Evolutionary conservation across 306 rosid genomes (phyloP).

Genomic region (Rosa lucieae): DNA sequence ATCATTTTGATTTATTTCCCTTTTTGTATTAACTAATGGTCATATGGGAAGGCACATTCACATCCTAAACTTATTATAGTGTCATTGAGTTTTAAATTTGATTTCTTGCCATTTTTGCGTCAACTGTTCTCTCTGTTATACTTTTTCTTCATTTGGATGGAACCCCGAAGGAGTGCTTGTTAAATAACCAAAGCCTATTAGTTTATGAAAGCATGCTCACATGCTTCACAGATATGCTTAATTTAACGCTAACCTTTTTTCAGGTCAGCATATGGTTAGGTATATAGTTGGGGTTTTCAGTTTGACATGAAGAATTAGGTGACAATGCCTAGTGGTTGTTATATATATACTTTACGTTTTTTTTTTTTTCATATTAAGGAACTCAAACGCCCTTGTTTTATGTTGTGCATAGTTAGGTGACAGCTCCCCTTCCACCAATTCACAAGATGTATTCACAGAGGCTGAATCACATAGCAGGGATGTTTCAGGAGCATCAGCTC

Average conservation of each 20-base stretch:
- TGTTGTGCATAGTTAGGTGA: slow-evolving; percentile 39
- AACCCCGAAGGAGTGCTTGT: background rate
- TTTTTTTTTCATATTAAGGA: background rate
- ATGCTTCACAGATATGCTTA: background rate
- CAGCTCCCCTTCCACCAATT: slow-evolving; percentile 26
- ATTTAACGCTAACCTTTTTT: background rate
- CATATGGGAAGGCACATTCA: background rate
- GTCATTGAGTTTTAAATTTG: background rate
- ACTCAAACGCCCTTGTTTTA: background rate
- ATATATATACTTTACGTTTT: background rate
- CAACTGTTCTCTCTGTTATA: background rate
- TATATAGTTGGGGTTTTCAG: background rate
- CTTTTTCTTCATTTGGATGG: background rate
- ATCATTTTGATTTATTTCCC: background rate
- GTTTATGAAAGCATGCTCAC: background rate
- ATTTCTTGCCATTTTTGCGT: background rate
- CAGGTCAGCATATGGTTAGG: background rate
- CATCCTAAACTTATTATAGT: background rate
- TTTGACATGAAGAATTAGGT: background rate
- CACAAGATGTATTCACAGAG: slow-evolving; percentile 31
- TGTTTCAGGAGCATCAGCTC: slow-evolving; percentile 25
- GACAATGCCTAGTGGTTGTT: background rate
- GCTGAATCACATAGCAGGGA: slow-evolving; percentile 23
- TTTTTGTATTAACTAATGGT: background rate
- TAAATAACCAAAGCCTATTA: background rate